Conservation (phyloP, 306 rosid species). For the Trifolium dubium region DNA sequence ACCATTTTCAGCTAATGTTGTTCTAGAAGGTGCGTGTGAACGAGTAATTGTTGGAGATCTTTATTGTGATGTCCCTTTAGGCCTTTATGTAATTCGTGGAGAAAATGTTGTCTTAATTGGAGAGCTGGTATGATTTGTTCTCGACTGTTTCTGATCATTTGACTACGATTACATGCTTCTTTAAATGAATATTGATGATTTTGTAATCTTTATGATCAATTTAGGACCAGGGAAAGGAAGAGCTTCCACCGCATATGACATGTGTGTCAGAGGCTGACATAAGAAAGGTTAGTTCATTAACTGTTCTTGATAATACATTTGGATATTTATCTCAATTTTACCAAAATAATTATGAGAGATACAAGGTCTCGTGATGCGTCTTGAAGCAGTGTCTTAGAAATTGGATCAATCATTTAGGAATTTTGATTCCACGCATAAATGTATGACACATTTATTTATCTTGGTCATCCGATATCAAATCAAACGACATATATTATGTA, state of each 20-base stretch:
- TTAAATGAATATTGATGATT: constrained; percentile 21
- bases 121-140: constrained; percentile 72
- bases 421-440: background rate
- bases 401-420: background rate
- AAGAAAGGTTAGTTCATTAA: constrained; percentile 60
- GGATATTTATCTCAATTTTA: constrained; percentile 4
- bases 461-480: background rate
- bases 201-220: constrained; percentile 21
- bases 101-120: constrained; percentile 95
- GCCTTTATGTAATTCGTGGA: constrained; percentile 85
- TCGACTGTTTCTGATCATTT: constrained; percentile 24
- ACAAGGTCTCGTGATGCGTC: background rate
- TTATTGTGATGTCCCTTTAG: constrained; percentile 87
- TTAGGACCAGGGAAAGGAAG: constrained; percentile 87
- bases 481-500: background rate
- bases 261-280: constrained; percentile 76
- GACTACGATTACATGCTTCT: background rate
- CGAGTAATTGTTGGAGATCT: constrained; percentile 86
- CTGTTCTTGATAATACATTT: constrained; percentile 12
- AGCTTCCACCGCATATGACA: constrained; percentile 88
- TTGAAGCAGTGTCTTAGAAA: background rate
- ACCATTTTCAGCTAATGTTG: constrained; percentile 73
- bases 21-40: constrained; percentile 89
- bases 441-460: background rate
- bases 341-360: no score